Evolutionary conservation across 1,139 yeast genomes (phyloP).

Genomic region (Taiozyma sp.): DNA sequence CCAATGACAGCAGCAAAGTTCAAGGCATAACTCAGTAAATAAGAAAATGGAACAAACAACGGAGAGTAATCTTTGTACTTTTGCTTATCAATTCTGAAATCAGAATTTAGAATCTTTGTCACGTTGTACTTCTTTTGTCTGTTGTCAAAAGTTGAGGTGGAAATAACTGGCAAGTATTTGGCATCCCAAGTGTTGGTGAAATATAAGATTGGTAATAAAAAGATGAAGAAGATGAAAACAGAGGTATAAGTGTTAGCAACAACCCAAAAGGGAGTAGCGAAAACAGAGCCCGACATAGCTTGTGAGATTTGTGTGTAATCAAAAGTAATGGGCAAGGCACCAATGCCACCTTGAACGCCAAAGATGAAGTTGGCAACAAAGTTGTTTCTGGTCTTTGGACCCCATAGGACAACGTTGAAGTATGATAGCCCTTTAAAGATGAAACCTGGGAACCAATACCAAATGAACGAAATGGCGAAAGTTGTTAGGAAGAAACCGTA

Average conservation of each 20-base stretch:
- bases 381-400: conserved; percentile 29
- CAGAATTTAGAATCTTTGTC: conserved; percentile 32
- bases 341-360: conserved; percentile 48
- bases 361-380: conserved; percentile 46
- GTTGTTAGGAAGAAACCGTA: conserved; percentile 41
- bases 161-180: conserved; percentile 35
- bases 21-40: conserved; percentile 35
- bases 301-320: conserved; percentile 43
- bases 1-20: conserved; percentile 39
- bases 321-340: conserved; percentile 45
- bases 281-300: conserved; percentile 36
- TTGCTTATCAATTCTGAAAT: conserved; percentile 24
- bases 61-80: conserved; percentile 33
- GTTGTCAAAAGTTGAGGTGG: conserved; percentile 33
- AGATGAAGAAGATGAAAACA: conserved; percentile 28
- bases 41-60: conserved; percentile 34
- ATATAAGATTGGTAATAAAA: conserved; percentile 31
- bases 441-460: conserved; percentile 56
- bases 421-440: conserved; percentile 45
- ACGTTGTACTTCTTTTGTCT: conserved; percentile 31
- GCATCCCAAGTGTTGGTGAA: conserved; percentile 37
- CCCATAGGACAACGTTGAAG: conserved; percentile 54
- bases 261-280: conserved; percentile 53
- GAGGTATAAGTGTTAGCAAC: conserved; percentile 31
- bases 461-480: conserved; percentile 37